Percentiles rank a stretch among this genome's conserved stretches.
These are phyloP conservation scores for Urtica urens DNA, from an alignment of 306 rosid species.

Conservation along the genomic window DNA sequence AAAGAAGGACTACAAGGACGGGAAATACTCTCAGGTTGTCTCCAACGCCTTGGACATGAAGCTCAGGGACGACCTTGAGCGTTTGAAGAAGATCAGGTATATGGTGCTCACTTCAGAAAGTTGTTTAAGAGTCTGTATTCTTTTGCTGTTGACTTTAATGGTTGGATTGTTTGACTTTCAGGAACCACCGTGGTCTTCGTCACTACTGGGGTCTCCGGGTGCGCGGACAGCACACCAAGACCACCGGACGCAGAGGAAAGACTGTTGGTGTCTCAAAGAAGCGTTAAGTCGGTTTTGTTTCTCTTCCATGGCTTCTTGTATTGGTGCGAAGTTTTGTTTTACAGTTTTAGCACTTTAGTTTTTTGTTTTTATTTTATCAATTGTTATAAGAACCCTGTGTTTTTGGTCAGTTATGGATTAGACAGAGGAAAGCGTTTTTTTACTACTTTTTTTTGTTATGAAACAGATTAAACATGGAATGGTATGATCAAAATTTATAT, in stretches of 20 bases:
- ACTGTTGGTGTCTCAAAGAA: constrained; percentile 99
- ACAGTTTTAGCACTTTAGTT: constrained; percentile 8
- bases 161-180: constrained; percentile 20
- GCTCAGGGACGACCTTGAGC: constrained; percentile 76
- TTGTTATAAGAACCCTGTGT: constrained; percentile 6
- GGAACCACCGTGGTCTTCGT: constrained; percentile 97
- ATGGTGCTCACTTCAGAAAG: not conserved
- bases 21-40: constrained; percentile 57
- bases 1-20: constrained; percentile 75
- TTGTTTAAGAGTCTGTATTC: not conserved
- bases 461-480: constrained; percentile 13
- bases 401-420: constrained; percentile 15
- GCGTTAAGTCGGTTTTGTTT: constrained; percentile 44
- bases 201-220: constrained; percentile 99
- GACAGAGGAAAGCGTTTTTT: constrained; percentile 6
- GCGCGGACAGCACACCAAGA: constrained; percentile 99
- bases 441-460: constrained; percentile 2
- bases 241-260: constrained; percentile 95
- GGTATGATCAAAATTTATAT: not conserved
- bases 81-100: constrained; percentile 85
- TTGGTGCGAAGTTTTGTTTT: constrained; percentile 16
- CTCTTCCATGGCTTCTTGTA: constrained; percentile 4
- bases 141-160: not conserved
- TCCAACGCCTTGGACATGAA: constrained; percentile 78
- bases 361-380: too few species aligned